Evolutionary conservation across 768 basidiomycete genomes (phyloP).

Genomic region (Hericium erinaceus): DNA sequence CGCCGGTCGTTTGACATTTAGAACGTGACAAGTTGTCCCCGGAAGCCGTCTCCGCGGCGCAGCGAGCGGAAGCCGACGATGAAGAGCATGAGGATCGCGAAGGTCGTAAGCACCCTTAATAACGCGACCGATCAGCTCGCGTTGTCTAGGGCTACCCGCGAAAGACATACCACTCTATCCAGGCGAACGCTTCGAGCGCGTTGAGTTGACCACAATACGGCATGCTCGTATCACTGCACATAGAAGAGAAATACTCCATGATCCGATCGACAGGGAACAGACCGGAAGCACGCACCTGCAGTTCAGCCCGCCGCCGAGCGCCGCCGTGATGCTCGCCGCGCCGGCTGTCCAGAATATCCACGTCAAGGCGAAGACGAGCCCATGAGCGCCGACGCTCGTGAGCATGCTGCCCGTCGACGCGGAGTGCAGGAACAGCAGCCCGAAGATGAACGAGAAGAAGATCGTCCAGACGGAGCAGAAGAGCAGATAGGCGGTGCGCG

Average conservation of each 20-base stretch:
- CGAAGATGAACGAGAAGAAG: constrained; percentile 40
- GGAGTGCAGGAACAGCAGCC: constrained; percentile 44
- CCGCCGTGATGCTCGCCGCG: constrained; percentile 58
- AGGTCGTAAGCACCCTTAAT: constrained; percentile 53
- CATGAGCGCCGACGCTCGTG: constrained; percentile 56
- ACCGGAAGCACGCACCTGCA: constrained; percentile 40
- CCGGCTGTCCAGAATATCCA: constrained; percentile 77
- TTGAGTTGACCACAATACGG: constrained; percentile 72
- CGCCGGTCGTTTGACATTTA: neutral
- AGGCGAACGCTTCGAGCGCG: constrained; percentile 65
- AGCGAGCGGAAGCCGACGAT: constrained; percentile 50
- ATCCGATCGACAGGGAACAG: neutral
- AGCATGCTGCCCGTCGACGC: constrained; percentile 37
- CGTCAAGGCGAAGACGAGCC: constrained; percentile 51
- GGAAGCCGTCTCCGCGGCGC: constrained; percentile 58
- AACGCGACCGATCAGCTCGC: neutral
- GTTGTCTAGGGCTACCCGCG: neutral
- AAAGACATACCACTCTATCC: constrained; percentile 56
- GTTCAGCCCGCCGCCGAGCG: constrained; percentile 60
- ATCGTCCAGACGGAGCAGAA: constrained; percentile 72
- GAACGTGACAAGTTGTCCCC: constrained; percentile 38
- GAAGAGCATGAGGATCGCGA: constrained; percentile 49
- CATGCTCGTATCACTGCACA: constrained; percentile 31
- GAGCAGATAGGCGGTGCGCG: constrained; percentile 56
- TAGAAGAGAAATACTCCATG: neutral